phyloP scores from a whole-genome alignment of 805 yeast genomes.

The Schwanniomyces yamadae region DNA sequence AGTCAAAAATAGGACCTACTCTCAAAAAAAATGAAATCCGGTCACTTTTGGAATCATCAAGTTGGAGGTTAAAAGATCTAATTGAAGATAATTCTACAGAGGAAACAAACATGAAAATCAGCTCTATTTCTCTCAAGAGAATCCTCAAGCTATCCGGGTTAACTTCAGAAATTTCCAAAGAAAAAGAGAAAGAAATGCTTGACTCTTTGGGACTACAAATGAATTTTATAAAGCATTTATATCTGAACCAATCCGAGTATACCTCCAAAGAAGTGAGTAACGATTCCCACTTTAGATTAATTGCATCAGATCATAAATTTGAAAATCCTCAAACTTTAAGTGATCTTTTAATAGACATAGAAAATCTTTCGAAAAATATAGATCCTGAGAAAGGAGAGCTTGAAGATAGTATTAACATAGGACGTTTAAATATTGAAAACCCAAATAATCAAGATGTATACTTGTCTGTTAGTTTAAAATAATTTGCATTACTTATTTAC shows the following conservation, averaged over 20 bases:
- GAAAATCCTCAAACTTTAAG: conserved; percentile 22
- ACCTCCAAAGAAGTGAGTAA: conserved; percentile 12
- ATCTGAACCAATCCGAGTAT: conserved; percentile 15
- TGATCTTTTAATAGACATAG: conserved; percentile 14
- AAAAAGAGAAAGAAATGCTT: conserved; percentile 18
- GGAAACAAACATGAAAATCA: conserved; percentile 10
- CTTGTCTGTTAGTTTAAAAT: neutral
- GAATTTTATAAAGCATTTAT: conserved; percentile 33
- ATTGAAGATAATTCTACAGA: conserved; percentile 7
- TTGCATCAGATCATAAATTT: conserved; percentile 32
- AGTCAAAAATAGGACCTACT: neutral
- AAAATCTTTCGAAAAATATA: conserved; percentile 10
- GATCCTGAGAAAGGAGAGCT: conserved; percentile 24
- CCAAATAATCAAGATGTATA: neutral
- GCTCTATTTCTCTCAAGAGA: conserved; percentile 19
- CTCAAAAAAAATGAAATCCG: conserved; percentile 7
- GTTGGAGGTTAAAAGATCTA: conserved; percentile 19
- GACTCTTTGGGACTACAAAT: conserved; percentile 35
- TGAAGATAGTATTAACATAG: conserved; percentile 12
- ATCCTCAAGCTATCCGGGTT: conserved; percentile 37
- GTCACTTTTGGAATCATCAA: conserved; percentile 9
- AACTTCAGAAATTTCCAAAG: conserved; percentile 17
- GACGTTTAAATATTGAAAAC: conserved; percentile 9
- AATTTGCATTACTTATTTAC: neutral
- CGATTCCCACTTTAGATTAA: conserved; percentile 31